Percentiles rank a stretch among this genome's conserved stretches.
These are phyloP conservation scores for Sarocladium strictum DNA, from an alignment of 2,329 filamentous ascomycete genomes.

Conservation along the genomic window DNA sequence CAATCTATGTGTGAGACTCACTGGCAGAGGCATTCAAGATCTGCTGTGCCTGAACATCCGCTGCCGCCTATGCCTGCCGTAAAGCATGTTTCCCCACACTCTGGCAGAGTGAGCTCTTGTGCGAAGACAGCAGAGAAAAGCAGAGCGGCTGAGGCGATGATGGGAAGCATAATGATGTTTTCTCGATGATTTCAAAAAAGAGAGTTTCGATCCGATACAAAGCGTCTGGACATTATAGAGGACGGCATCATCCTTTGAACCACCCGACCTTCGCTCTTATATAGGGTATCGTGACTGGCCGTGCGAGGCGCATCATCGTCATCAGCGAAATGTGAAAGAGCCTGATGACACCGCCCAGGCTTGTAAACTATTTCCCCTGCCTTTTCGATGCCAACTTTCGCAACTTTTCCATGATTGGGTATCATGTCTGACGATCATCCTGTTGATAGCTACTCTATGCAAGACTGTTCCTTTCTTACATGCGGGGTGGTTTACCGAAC, in stretches of 20 bases:
- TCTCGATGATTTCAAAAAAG: too few species aligned
- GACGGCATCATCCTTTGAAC: too few species aligned
- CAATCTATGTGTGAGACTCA: not conserved
- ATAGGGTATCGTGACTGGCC: not conserved
- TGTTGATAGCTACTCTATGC: not conserved
- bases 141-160: too few species aligned
- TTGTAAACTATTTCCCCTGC: not conserved
- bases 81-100: not conserved
- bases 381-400: not conserved
- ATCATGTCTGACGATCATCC: not conserved
- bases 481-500: not conserved
- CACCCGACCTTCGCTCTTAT: too few species aligned
- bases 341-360: not conserved
- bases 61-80: not conserved
- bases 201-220: too few species aligned
- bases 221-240: too few species aligned
- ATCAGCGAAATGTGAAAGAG: not conserved
- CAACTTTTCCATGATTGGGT: not conserved
- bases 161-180: too few species aligned
- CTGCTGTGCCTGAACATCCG: not conserved
- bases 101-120: not conserved
- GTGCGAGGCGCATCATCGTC: not conserved
- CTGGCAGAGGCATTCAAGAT: not conserved
- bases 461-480: not conserved
- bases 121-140: too few species aligned